These are phyloP conservation scores for Pestalotiopsis fici DNA, from an alignment of 2,329 filamentous ascomycete genomes.

Conservation along the genomic window DNA sequence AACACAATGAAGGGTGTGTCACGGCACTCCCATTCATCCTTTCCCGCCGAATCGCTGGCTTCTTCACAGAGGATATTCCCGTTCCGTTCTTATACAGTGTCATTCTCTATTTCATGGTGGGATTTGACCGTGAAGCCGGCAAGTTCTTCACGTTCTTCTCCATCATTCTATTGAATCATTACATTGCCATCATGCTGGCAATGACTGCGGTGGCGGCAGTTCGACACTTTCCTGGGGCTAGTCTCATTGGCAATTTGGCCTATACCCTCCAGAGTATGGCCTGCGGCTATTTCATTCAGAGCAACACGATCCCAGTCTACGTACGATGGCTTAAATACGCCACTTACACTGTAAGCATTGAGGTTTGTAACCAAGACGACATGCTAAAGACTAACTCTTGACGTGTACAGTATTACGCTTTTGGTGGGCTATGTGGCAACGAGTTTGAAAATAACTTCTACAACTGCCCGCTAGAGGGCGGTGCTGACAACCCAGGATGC, in stretches of 20 bases:
- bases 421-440: constrained; percentile 71
- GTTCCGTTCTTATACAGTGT: constrained; percentile 71
- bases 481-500: constrained; percentile 65
- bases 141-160: constrained; percentile 75
- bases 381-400: constrained; percentile 11
- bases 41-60: constrained; percentile 67
- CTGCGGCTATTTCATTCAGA: constrained; percentile 77
- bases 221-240: constrained; percentile 70
- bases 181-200: constrained; percentile 72
- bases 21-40: constrained; percentile 69
- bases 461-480: constrained; percentile 66
- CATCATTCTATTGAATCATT: constrained; percentile 69
- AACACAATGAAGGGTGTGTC: constrained; percentile 72
- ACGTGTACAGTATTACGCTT: constrained; percentile 61
- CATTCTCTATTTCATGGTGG: constrained; percentile 79
- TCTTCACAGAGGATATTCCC: constrained; percentile 72
- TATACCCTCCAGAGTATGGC: constrained; percentile 76
- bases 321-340: constrained; percentile 77
- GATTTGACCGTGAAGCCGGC: constrained; percentile 62
- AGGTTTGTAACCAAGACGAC: not conserved
- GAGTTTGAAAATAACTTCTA: constrained; percentile 75
- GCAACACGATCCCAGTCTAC: constrained; percentile 72
- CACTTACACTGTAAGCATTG: constrained; percentile 53
- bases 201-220: constrained; percentile 66
- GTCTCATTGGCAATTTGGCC: constrained; percentile 69